These are phyloP conservation scores for Dryadomyces sulphureus DNA, from an alignment of 2,329 filamentous ascomycete genomes.

Conservation along the genomic window DNA sequence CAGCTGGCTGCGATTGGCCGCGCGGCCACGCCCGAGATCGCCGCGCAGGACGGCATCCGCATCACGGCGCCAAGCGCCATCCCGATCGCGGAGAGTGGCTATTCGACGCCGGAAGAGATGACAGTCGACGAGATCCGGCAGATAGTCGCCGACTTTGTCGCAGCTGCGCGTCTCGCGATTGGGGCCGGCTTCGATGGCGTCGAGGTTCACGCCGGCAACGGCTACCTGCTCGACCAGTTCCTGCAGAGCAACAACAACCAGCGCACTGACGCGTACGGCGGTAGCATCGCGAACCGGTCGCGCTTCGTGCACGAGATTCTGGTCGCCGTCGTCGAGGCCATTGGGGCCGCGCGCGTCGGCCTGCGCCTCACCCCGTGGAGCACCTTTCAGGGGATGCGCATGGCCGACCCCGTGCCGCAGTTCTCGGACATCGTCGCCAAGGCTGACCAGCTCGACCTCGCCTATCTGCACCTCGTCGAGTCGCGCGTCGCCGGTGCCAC, in stretches of 20 bases:
- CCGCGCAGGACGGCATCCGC: constrained; percentile 16
- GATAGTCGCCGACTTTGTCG: constrained; percentile 44
- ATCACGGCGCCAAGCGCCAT: constrained; percentile 25
- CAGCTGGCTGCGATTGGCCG: constrained; percentile 39
- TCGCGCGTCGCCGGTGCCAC: constrained; percentile 9
- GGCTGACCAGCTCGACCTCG: constrained; percentile 18
- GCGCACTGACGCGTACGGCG: constrained; percentile 53
- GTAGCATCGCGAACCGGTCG: constrained; percentile 56
- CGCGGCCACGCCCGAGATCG: constrained; percentile 20
- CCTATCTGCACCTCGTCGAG: constrained; percentile 45
- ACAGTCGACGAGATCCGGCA: constrained; percentile 49
- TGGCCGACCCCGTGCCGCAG: too few species aligned
- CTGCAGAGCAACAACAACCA: constrained; percentile 53
- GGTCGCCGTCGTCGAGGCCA: constrained; percentile 35
- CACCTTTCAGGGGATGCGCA: constrained; percentile 41
- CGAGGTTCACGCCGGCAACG: constrained; percentile 65
- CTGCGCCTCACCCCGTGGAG: constrained; percentile 41
- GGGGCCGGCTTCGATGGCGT: constrained; percentile 52
- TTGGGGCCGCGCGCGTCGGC: constrained; percentile 32
- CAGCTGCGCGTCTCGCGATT: constrained; percentile 37
- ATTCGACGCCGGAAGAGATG: constrained; percentile 33
- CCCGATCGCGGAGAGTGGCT: constrained; percentile 28
- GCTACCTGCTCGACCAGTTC: constrained; percentile 61
- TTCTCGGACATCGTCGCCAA: constrained; percentile 20
- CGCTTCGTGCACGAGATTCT: constrained; percentile 54